These are phyloP conservation scores for Exutisphaerella laricina DNA, from an alignment of 2,329 filamentous ascomycete species.

Conservation along the genomic window DNA sequence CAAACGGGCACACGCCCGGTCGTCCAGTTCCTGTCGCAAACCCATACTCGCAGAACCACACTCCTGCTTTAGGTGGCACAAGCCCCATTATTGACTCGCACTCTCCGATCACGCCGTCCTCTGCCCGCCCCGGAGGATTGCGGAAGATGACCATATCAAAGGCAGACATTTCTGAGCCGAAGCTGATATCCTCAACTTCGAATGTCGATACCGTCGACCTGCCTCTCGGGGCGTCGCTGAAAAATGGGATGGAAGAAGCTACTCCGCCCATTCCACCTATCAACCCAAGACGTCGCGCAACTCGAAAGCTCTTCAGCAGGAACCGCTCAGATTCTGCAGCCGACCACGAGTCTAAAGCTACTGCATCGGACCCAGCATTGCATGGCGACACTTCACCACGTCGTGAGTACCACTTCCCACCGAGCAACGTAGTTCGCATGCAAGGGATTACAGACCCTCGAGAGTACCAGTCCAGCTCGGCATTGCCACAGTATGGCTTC, in stretches of 20 bases:
- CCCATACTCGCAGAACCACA: conserved; percentile 49
- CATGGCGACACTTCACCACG: conserved; percentile 6
- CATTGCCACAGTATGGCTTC: conserved; percentile 11
- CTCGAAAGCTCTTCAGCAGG: conserved; percentile 30
- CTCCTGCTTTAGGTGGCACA: conserved; percentile 47
- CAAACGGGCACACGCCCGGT: conserved; percentile 20
- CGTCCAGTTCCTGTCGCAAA: conserved; percentile 23
- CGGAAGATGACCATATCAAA: conserved; percentile 57
- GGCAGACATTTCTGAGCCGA: conserved; percentile 57
- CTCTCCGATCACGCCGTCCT: conserved; percentile 30
- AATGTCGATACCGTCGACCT: conserved; percentile 55
- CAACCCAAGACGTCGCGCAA: conserved; percentile 53
- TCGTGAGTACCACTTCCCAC: conserved; percentile 14
- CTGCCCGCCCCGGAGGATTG: conserved; percentile 29
- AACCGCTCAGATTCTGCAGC: conserved; percentile 6
- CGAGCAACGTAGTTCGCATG: conserved; percentile 19
- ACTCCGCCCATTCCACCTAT: conserved; percentile 52
- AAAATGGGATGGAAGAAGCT: conserved; percentile 44
- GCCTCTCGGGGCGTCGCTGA: conserved; percentile 50
- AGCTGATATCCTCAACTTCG: conserved; percentile 50
- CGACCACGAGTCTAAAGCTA: conserved; percentile 6
- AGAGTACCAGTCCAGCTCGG: conserved; percentile 9
- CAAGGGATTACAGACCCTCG: conserved; percentile 1
- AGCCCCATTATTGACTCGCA: conserved; percentile 36
- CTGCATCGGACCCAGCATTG: conserved; percentile 13